Evolutionary conservation across 768 basidiomycete genomes (phyloP), one percentile per base, ranked within the genome.

Genomic region (Xerocomellus intermedius): DNA sequence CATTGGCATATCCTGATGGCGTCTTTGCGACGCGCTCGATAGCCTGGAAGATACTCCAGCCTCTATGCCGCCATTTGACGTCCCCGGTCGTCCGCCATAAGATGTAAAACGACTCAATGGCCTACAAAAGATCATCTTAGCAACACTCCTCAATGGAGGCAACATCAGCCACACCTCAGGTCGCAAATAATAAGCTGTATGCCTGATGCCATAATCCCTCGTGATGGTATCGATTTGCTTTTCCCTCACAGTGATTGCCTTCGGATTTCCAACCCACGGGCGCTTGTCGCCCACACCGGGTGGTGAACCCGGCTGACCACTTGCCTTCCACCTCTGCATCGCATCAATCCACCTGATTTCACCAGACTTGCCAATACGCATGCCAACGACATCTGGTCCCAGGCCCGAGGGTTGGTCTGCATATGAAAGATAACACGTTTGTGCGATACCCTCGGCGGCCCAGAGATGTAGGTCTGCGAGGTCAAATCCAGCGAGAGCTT

Each of bases 391-490:
- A 79, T 91, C 89, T 1, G 89, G 85, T 14, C 82, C 86, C 30
- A 91, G 68, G 3, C 89, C 88, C 4, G 80, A 77, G 7, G 82
- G 79, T 64, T 85, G 81, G 64, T 91, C 89, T 1, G 84, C 85
- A 63, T 90, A 91, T 46, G 81, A 79, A 26, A 84, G 63, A 73
- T 82, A 89, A 65, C 89, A 91, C 14, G 78, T 85, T 64, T 87
- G 79, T 32, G 85, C 84, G 24, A 91, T 74, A 17, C 88, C 88
- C 64, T 89, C 79, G 2, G 89, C 89, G 4, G 85, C 89, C 84
- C 86, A 90, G 50, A 82, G 72, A 64, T 90, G 87, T 28, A 86
- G 65, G n/a, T 86, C 77, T 44, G 76, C 76, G n/a, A 87, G 75
- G 57, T 82, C 75, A 59, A 81, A 81, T 10, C 64, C 67, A 14